Percentiles rank a stretch among this genome's conserved stretches.
Evolutionary conservation across 2,329 filamentous ascomycete species (phyloP).

Genomic region (Mycocentrospora acerina): DNA sequence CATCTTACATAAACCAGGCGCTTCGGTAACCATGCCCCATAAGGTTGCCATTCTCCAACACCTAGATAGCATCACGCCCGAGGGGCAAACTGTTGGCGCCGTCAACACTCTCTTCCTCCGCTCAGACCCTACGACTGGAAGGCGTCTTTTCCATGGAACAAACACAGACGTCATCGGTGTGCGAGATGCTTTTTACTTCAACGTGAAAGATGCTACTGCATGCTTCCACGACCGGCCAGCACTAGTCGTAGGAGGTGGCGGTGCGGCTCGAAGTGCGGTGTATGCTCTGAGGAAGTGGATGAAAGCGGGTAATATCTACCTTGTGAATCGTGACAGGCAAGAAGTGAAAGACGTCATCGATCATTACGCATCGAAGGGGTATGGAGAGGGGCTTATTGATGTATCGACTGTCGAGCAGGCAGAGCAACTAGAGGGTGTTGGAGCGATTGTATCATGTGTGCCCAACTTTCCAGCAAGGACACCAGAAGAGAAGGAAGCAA

Average conservation of each 20-base stretch:
- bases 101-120: slow-evolving; percentile 76
- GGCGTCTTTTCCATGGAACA: slow-evolving; percentile 64
- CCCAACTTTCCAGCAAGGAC: slow-evolving; percentile 71
- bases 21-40: slow-evolving; percentile 80
- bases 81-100: slow-evolving; percentile 71
- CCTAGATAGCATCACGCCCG: slow-evolving; percentile 72
- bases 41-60: slow-evolving; percentile 74
- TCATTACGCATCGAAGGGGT: slow-evolving; percentile 62
- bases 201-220: slow-evolving; percentile 46
- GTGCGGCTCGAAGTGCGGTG: slow-evolving; percentile 73
- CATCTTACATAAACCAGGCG: slow-evolving; percentile 48
- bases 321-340: slow-evolving; percentile 69
- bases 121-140: slow-evolving; percentile 48
- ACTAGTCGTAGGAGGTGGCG: slow-evolving; percentile 74
- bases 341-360: slow-evolving; percentile 69
- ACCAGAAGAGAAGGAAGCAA: slow-evolving; percentile 60
- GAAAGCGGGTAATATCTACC: slow-evolving; percentile 67
- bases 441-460: slow-evolving; percentile 71
- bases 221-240: slow-evolving; percentile 63
- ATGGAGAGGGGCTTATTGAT: slow-evolving; percentile 61
- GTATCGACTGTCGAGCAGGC: slow-evolving; percentile 64
- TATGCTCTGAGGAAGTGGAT: slow-evolving; percentile 73
- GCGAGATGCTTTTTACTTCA: slow-evolving; percentile 65
- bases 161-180: slow-evolving; percentile 82
- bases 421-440: slow-evolving; percentile 57